These are phyloP conservation scores for Leccinum griseonigrum DNA, from an alignment of 1,284 basidiomycete species.

Conservation along the genomic window DNA sequence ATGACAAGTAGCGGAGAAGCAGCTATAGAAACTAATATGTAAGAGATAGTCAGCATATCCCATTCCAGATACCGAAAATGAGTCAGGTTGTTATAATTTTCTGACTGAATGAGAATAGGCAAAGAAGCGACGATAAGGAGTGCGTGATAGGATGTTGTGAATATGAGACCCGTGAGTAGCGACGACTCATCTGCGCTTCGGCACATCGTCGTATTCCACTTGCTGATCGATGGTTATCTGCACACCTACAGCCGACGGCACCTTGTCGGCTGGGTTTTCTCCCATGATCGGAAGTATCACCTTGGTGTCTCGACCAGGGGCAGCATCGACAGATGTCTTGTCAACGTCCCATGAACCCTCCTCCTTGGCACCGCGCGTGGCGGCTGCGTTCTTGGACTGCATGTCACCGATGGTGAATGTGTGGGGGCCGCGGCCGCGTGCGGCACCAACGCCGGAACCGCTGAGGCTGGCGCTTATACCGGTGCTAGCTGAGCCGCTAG, in stretches of 20 bases:
- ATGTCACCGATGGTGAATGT: constrained; percentile 69
- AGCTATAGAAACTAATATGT: background rate
- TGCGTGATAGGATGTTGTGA: background rate
- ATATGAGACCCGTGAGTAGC: background rate
- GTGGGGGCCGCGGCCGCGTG: constrained; percentile 39
- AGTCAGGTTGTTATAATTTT: background rate
- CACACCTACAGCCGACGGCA: constrained; percentile 38
- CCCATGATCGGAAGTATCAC: constrained; percentile 35
- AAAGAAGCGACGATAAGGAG: background rate
- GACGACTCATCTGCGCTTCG: constrained; percentile 18
- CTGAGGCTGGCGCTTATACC: constrained; percentile 32
- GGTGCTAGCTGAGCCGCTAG: constrained; percentile 46
- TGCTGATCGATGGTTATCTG: constrained; percentile 57
- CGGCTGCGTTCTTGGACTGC: constrained; percentile 45
- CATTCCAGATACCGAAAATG: constrained; percentile 8
- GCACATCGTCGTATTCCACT: constrained; percentile 45
- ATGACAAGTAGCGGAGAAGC: background rate
- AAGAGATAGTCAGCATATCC: background rate
- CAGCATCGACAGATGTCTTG: constrained; percentile 48
- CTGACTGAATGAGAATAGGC: background rate
- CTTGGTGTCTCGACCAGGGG: constrained; percentile 41
- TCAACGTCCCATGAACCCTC: constrained; percentile 41
- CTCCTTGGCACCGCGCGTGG: constrained; percentile 27
- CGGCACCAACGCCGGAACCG: constrained; percentile 31
- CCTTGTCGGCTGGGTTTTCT: constrained; percentile 28